A percentile compares a stretch with the other conserved stretches of the same genome.
These are phyloP conservation scores for Lepraria neglecta DNA, from an alignment of 495 filamentous ascomycete genomes.

Conservation along the genomic window DNA sequence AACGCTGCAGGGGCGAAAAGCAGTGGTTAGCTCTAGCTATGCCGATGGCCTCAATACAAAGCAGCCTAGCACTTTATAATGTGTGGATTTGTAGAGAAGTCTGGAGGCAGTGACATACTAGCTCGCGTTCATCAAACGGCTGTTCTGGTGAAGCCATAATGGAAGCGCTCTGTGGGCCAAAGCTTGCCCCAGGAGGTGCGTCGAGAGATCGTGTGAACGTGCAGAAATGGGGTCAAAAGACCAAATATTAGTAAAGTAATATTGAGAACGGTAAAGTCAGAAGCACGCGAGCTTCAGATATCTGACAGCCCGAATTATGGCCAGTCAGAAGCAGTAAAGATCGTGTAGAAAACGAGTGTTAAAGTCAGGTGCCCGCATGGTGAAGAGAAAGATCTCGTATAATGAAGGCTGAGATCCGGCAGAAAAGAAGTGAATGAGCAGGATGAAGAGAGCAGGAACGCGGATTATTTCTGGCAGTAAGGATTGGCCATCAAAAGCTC, in stretches of 20 bases:
- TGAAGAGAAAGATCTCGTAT: constrained; percentile 5
- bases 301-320: neutral
- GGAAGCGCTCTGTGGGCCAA: neutral
- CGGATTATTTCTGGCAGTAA: constrained; percentile 15
- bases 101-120: constrained; percentile 38
- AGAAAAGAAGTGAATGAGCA: constrained; percentile 7
- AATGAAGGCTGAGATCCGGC: constrained; percentile 13
- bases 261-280: constrained; percentile 2
- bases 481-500: constrained; percentile 14
- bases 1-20: constrained; percentile 30
- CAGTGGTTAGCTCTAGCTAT: constrained; percentile 9
- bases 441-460: constrained; percentile 2
- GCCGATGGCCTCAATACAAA: neutral
- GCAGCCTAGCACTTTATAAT: neutral
- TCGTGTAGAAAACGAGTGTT: constrained; percentile 5
- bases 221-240: neutral
- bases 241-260: constrained; percentile 1
- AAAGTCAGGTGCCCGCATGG: neutral
- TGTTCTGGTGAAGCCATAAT: constrained; percentile 34
- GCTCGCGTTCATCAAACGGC: constrained; percentile 55
- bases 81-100: neutral
- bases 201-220: neutral
- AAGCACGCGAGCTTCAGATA: constrained; percentile 7
- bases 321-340: neutral
- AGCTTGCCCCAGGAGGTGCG: neutral